Conservation (phyloP, 2,329 filamentous ascomycete species). For the Monosporascus sp. region DNA sequence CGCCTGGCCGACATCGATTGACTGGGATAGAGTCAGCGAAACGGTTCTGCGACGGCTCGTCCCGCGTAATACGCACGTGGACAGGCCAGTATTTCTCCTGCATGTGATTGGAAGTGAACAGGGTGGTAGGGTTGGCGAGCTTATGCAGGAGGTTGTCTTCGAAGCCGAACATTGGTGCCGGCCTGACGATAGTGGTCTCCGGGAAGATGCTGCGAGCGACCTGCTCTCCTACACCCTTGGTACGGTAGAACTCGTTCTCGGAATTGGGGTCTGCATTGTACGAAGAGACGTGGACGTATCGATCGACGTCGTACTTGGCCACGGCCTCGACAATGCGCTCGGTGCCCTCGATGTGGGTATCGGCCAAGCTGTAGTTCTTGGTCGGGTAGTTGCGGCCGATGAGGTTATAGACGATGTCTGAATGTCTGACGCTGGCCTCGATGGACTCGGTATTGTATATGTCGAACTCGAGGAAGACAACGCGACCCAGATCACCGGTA, state of each 20-base stretch:
- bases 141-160: constrained; percentile 88
- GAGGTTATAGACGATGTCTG: constrained; percentile 95
- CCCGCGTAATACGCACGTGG: constrained; percentile 54
- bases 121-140: constrained; percentile 72
- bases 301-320: constrained; percentile 96
- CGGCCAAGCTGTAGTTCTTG: constrained; percentile 92
- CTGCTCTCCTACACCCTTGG: constrained; percentile 82
- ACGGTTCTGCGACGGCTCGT: no score
- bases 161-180: constrained; percentile 89
- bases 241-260: constrained; percentile 81
- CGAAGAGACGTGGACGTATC: constrained; percentile 94
- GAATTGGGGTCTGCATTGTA: constrained; percentile 83
- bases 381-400: constrained; percentile 93
- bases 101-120: constrained; percentile 91
- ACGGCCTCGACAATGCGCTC: constrained; percentile 90
- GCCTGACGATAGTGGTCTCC: constrained; percentile 93
- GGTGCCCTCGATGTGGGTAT: constrained; percentile 88
- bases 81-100: constrained; percentile 86
- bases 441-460: constrained; percentile 91
- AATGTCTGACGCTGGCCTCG: constrained; percentile 93
- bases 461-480: constrained; percentile 92
- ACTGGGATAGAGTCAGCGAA: constrained; percentile 40
- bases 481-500: constrained; percentile 84
- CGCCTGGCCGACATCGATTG: constrained; percentile 82
- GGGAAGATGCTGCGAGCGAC: constrained; percentile 86